Evolutionary conservation across 2,329 filamentous ascomycete species (phyloP).

Genomic region (Alternaria gaisen): DNA sequence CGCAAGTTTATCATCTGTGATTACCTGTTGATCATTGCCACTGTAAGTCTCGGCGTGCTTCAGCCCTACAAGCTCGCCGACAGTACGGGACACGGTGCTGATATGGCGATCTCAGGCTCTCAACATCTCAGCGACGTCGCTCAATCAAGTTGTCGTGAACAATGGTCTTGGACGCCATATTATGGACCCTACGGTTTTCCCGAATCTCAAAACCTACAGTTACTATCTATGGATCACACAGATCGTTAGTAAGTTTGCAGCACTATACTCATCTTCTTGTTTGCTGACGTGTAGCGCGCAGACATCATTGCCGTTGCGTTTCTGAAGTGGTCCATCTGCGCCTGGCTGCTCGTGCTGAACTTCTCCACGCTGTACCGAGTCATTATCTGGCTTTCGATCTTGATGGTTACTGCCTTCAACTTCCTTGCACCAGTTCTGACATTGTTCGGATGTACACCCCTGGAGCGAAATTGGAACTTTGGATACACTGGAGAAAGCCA

Average conservation of each 20-base stretch:
- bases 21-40: constrained; percentile 39
- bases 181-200: constrained; percentile 30
- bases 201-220: constrained; percentile 27
- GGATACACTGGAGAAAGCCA: constrained; percentile 20
- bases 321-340: constrained; percentile 43
- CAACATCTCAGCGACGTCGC: constrained; percentile 25
- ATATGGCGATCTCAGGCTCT: constrained; percentile 20
- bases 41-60: constrained; percentile 24
- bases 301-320: constrained; percentile 41
- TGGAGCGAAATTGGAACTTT: constrained; percentile 41
- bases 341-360: constrained; percentile 41
- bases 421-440: constrained; percentile 35
- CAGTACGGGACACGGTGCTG: constrained; percentile 2
- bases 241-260: constrained; percentile 25
- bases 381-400: constrained; percentile 40
- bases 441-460: constrained; percentile 38
- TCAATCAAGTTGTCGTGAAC: constrained; percentile 26
- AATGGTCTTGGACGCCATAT: constrained; percentile 35
- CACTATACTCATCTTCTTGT: neutral
- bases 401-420: constrained; percentile 39
- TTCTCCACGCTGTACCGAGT: constrained; percentile 36
- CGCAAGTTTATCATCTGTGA: constrained; percentile 37
- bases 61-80: constrained; percentile 1
- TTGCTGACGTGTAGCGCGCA: neutral
- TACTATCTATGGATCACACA: constrained; percentile 38